These are phyloP conservation scores for Geranium brycei DNA, from an alignment of 345 rosid genomes.

Conservation along the genomic window DNA sequence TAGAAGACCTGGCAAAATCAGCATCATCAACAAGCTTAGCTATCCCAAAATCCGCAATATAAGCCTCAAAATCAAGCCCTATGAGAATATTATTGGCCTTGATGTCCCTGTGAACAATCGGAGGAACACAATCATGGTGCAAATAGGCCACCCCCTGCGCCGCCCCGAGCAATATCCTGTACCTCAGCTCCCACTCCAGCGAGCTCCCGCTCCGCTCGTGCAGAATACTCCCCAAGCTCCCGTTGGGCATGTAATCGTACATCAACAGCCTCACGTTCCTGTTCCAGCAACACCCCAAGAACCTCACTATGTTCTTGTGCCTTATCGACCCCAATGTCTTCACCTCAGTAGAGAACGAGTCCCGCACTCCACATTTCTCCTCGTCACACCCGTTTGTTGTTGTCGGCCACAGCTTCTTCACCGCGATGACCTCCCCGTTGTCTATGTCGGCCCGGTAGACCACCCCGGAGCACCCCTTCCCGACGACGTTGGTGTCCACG, in stretches of 20 bases:
- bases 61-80: conserved; percentile 57
- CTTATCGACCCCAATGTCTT: conserved; percentile 71
- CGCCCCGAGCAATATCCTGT: conserved; percentile 60
- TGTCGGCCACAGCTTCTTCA: conserved; percentile 87
- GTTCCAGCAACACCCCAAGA: conserved; percentile 78
- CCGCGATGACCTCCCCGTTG: conserved; percentile 67
- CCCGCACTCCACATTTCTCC: conserved; percentile 22
- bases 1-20: conserved; percentile 37
- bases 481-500: conserved; percentile 73
- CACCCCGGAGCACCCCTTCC: conserved; percentile 95
- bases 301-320: conserved; percentile 69
- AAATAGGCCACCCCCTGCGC: conserved; percentile 85
- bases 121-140: conserved; percentile 83
- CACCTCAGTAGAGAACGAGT: conserved; percentile 77
- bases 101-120: conserved; percentile 84
- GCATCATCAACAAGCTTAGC: conserved; percentile 44
- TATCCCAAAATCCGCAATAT: conserved; percentile 82
- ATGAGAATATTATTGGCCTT: conserved; percentile 83
- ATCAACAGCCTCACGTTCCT: conserved; percentile 61
- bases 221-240: conserved; percentile 81
- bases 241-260: conserved; percentile 87
- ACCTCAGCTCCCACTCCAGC: conserved; percentile 77
- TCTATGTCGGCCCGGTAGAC: conserved; percentile 64
- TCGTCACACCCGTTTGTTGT: conserved; percentile 13
- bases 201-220: conserved; percentile 68